A percentile compares a stretch with the other conserved stretches of the same genome.
These are phyloP conservation scores for Arthrobotrys conoides DNA, from an alignment of 2,329 filamentous ascomycete genomes.

Conservation along the genomic window DNA sequence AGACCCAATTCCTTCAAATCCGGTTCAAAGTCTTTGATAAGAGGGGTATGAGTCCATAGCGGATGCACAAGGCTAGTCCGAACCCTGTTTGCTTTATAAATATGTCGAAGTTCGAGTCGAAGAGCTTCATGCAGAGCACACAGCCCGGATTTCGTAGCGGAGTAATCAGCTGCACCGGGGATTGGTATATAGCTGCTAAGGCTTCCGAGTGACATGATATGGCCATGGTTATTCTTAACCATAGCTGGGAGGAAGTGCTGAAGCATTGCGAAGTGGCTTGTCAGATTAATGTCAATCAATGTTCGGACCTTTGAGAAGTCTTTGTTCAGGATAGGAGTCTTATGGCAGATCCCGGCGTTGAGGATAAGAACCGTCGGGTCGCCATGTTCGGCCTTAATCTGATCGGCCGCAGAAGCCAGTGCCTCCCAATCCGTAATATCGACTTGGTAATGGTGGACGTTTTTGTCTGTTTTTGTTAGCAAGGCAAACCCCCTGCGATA, in stretches of 20 bases:
- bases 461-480: not conserved
- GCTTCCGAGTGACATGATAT: conserved; percentile 78
- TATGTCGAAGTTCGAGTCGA: conserved; percentile 72
- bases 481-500: not conserved
- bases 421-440: not conserved
- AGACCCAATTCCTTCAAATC: not conserved
- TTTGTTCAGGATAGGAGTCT: not conserved
- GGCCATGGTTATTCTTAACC: conserved; percentile 76
- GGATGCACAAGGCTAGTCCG: conserved; percentile 77
- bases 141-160: conserved; percentile 76
- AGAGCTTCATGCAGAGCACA: conserved; percentile 78
- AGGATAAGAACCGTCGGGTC: not conserved
- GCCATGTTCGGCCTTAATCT: not conserved
- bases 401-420: not conserved
- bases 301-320: not conserved
- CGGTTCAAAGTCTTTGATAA: conserved; percentile 9
- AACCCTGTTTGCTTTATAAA: conserved; percentile 75
- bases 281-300: not conserved
- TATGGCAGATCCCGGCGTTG: not conserved
- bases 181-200: conserved; percentile 74
- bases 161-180: conserved; percentile 78
- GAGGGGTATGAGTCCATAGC: conserved; percentile 73
- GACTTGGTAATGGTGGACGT: not conserved
- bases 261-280: conserved; percentile 4
- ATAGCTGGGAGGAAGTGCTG: conserved; percentile 75